These are phyloP conservation scores for Sextonia rubra DNA, from an alignment of 164 flowering plant genomes.

Conservation along the genomic window DNA sequence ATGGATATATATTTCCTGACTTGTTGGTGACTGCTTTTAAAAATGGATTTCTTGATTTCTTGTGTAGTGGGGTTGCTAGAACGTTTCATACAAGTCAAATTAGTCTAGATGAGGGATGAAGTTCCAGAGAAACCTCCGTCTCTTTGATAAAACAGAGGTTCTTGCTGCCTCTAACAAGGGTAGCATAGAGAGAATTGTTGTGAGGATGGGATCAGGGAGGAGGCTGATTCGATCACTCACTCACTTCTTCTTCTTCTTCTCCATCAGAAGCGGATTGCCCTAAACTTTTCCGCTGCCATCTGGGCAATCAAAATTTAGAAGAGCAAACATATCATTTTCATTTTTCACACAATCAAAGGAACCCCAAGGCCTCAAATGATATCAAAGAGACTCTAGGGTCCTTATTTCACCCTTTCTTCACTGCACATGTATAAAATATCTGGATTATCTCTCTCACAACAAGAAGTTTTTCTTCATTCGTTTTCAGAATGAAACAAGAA, in stretches of 20 bases:
- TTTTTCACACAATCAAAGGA: too few species aligned
- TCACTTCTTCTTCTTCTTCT: neutral
- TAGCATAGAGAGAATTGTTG: neutral
- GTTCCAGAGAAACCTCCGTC: slow-evolving; percentile 4
- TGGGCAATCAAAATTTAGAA: too few species aligned
- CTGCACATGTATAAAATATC: too few species aligned
- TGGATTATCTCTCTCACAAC: too few species aligned
- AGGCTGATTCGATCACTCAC: slow-evolving; percentile 3
- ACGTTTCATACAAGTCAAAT: too few species aligned
- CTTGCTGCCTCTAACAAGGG: neutral
- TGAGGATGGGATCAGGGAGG: slow-evolving; percentile 2
- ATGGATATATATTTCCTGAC: neutral
- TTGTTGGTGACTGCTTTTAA: neutral
- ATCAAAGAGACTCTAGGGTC: too few species aligned
- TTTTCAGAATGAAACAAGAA: too few species aligned
- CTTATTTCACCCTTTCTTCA: too few species aligned
- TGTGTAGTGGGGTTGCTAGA: neutral
- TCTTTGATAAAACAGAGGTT: slow-evolving; percentile 2
- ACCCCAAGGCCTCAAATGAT: too few species aligned
- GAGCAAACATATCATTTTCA: too few species aligned
- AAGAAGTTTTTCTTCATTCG: too few species aligned
- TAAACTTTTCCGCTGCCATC: too few species aligned
- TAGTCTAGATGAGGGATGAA: slow-evolving; percentile 2
- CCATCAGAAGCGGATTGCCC: neutral
- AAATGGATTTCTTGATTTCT: neutral